Evolutionary conservation across 2,329 filamentous ascomycete genomes (phyloP), one percentile per base, ranked within the genome.

Genomic region (Verticillium zaregamsianum): DNA sequence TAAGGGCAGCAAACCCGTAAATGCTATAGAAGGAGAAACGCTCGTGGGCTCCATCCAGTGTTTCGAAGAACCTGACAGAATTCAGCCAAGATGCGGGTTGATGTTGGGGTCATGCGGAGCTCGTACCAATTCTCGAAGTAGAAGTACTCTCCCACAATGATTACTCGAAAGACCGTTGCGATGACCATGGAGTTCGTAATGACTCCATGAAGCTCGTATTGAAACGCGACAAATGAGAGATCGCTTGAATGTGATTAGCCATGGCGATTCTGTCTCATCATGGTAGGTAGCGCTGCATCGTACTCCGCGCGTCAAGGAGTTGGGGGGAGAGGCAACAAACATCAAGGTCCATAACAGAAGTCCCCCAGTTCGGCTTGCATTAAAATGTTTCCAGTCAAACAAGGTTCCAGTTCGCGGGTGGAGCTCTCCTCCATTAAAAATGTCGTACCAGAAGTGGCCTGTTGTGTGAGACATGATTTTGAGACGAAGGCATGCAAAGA

Each of bases 381-480:
- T 61, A 14, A 61, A 61, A 33, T 61, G 59, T 20, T 61, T 61
- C 59, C 59, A 61, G 55, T 61, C 59, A 58, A 61, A 61, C 17
- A 61, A 45, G n/a, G 6, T n/a, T 1, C 59, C 59, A 12, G 55
- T 61, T 12, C 55, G 55, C 3, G 59, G 59, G 20, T 61, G 55
- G 32, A 61, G 59, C 55, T 61, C 59, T 37, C 59, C 59, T 25
- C 59, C 59, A 23, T 61, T 61, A 17, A 61, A 58, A 15, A 61
- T 39, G 31, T 57, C 25, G 25, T 61, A 61, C 55, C 59, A 58
- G 39, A 61, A 61, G 11, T 39, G 37, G 6, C 37, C 37, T 39
- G 17, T 14, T 1, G 37, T 12, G 17, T 39, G 37, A 39, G 25
- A 39, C 7, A 39, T 39, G 12, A 39, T 12, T 6, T 12, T 9